Conservation (phyloP, 2,329 filamentous ascomycete species). For the Arachnomyces sp. region DNA sequence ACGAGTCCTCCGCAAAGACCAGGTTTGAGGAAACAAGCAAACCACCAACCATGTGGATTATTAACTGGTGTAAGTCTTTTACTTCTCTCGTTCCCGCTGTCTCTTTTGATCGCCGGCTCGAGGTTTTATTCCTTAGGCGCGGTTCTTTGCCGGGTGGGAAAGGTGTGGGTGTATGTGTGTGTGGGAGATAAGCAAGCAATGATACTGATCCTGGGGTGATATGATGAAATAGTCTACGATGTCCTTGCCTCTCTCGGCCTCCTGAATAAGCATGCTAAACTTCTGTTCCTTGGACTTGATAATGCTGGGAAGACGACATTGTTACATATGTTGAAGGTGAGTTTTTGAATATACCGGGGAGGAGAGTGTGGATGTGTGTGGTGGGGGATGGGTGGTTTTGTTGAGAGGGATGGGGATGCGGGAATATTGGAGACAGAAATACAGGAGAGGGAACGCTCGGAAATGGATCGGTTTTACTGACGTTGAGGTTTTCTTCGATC, state of each 20-base stretch:
- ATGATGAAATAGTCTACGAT: conserved; percentile 72
- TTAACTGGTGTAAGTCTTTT: conserved; percentile 76
- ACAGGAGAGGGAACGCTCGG: conserved; percentile 1
- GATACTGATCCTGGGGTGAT: conserved; percentile 9
- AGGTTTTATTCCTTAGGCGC: no score
- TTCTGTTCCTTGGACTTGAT: conserved; percentile 86
- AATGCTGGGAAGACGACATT: conserved; percentile 93
- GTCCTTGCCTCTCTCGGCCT: conserved; percentile 78
- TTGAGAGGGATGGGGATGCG: background rate
- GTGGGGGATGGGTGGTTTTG: conserved; percentile 4
- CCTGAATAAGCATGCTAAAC: conserved; percentile 92
- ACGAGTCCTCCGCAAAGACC: no score
- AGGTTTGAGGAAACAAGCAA: no score
- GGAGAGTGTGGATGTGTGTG: background rate
- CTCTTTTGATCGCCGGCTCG: no score
- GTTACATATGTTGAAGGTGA: conserved; percentile 89
- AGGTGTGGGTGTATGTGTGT: no score
- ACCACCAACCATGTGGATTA: conserved; percentile 68
- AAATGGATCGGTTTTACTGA: conserved; percentile 9
- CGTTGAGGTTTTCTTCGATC: conserved; percentile 6
- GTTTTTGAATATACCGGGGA: conserved; percentile 22
- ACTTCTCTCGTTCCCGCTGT: conserved; percentile 14
- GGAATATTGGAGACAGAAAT: background rate
- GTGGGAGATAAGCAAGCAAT: no score
- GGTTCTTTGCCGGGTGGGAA: no score